Base-by-base conservation (phyloP, 257 asterid genomes). In the Ballota nigra region DNA sequence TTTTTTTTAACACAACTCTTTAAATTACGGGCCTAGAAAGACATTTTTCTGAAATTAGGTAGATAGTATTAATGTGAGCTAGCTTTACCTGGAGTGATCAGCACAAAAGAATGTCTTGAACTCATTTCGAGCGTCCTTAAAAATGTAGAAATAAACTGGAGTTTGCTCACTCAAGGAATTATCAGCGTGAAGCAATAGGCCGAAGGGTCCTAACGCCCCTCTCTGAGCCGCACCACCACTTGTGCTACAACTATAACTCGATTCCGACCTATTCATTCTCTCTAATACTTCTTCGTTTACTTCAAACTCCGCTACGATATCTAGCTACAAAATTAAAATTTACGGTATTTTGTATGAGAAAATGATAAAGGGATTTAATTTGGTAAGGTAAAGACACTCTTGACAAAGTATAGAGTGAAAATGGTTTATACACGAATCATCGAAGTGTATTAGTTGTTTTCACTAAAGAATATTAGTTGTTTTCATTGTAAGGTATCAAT, bases 191-290 rank as follows among this genome's bases (percentile, higher is more conserved):
- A 89, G 70, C 43, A 86, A 71, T 19, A 89, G 33, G 3, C 96
- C 96, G 19, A 89, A 87, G 1, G 96, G 96, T 23, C 96, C 96
- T 3, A 89, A 58, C 12, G 83, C 90, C 7, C 94, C 96, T 68
- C 93, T 73, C 36, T 81, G 40, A 40, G 88, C 84, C 6, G 92
- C 85, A 15, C 96, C 92, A 3, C 78, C 79, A n/a, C 83, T 77
- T 10, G 34, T 56, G 43, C 71, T 68, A 68, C 96, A 89, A 38
- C 78, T 31, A 62, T 87, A 89, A 31, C 56, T 64, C 7, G 11
- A 52, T 8, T 81, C 29, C 8, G 70, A 69, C 20, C 79, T 91
- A 1, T 78, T 66, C 3, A 83, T 61, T 26, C 66, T 81, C 47
- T 78, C 56, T 45, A 81, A 8, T 6, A 68, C 70, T 40, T 76